phyloP scores from a whole-genome alignment of 345 rosid genomes.

The Gossypium anomalum region DNA sequence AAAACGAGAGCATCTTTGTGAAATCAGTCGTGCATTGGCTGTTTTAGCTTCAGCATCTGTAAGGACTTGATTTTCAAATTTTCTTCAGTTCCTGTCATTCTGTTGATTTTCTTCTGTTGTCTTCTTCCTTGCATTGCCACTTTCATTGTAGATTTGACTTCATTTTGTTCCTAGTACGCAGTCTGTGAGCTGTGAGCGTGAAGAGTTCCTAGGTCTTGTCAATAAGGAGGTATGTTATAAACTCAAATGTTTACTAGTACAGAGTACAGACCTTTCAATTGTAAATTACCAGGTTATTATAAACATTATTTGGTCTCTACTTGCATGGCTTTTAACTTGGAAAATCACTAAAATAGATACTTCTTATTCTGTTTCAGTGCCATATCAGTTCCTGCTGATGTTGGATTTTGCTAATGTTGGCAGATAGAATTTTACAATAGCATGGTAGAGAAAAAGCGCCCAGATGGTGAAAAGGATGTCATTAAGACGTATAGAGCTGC shows the following conservation, averaged over 20 bases:
- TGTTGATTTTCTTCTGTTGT: background rate
- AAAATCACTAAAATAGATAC: background rate
- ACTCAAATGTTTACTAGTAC: conserved; percentile 1
- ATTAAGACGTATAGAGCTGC: conserved; percentile 81
- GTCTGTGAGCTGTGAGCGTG: conserved; percentile 89
- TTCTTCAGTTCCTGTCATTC: background rate
- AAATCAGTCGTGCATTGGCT: conserved; percentile 82
- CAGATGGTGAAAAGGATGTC: conserved; percentile 64
- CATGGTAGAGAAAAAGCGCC: conserved; percentile 68
- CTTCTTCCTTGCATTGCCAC: conserved; percentile 9
- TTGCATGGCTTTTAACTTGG: background rate
- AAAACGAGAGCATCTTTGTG: conserved; percentile 42
- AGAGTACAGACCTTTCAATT: background rate
- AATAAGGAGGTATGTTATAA: conserved; percentile 69
- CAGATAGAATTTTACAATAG: conserved; percentile 89
- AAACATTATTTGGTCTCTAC: background rate
- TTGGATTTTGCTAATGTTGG: conserved; percentile 19
- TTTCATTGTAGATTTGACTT: conserved; percentile 16
- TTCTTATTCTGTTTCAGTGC: background rate
- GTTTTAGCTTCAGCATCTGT: conserved; percentile 93
- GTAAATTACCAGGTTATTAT: background rate
- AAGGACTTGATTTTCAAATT: conserved; percentile 29
- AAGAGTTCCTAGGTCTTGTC: conserved; percentile 78
- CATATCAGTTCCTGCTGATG: background rate
- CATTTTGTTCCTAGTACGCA: conserved; percentile 31